phyloP scores from a whole-genome alignment of 768 basidiomycete species.

The Mycena polygramma region DNA sequence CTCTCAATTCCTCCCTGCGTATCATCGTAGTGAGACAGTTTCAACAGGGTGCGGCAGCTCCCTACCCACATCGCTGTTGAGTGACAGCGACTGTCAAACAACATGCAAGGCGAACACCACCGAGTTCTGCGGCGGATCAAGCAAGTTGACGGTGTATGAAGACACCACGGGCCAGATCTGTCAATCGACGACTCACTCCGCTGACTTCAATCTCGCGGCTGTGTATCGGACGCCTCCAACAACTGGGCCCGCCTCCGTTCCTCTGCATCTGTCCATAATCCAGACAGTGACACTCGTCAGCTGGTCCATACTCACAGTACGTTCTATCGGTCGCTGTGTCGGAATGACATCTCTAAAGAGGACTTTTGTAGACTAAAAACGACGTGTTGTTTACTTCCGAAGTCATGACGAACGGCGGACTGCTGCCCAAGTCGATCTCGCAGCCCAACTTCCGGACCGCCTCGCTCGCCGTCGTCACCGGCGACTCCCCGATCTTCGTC shows the following conservation, averaged over 20 bases:
- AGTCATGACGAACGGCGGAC: slow-evolving; percentile 27
- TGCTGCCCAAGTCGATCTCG: slow-evolving; percentile 22
- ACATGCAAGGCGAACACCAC: slow-evolving; percentile 35
- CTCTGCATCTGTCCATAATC: slow-evolving; percentile 24
- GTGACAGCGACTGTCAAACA: slow-evolving; percentile 30
- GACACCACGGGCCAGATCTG: slow-evolving; percentile 25
- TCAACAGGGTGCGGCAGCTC: slow-evolving; percentile 23
- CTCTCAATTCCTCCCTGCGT: no score
- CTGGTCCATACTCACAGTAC: slow-evolving; percentile 30
- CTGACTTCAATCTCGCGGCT: slow-evolving; percentile 33
- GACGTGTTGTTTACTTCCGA: slow-evolving; percentile 31
- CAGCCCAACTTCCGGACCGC: slow-evolving; percentile 32
- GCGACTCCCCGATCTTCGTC: slow-evolving; percentile 35
- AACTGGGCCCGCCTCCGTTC: slow-evolving; percentile 17
- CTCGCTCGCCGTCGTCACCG: slow-evolving; percentile 28
- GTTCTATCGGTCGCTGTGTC: background rate
- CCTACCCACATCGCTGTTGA: slow-evolving; percentile 17
- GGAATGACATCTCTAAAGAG: background rate
- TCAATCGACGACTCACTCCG: slow-evolving; percentile 2
- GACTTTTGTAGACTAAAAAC: slow-evolving; percentile 15
- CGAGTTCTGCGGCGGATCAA: slow-evolving; percentile 38
- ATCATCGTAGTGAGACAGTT: no score
- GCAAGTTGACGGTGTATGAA: slow-evolving; percentile 25
- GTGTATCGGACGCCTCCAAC: slow-evolving; percentile 27
- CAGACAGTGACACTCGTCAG: slow-evolving; percentile 29